These are phyloP conservation scores for Pythium folliculosum DNA, from an alignment of 352 stramenopile species.

Conservation along the genomic window DNA sequence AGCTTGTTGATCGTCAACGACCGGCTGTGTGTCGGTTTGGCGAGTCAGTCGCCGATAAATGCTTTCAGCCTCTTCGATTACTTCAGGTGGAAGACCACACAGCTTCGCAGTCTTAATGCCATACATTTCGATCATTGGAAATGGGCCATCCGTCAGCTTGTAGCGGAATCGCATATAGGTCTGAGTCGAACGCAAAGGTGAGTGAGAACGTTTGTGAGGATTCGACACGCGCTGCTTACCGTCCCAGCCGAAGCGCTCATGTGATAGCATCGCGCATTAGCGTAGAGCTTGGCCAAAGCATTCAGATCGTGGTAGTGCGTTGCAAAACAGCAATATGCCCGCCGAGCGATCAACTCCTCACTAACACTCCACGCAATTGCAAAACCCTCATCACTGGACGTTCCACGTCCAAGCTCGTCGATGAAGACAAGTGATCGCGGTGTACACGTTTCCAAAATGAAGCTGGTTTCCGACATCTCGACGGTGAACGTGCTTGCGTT, in stretches of 20 bases:
- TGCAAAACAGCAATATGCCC: conserved; percentile 86
- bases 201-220: background rate
- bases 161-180: conserved; percentile 59
- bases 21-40: conserved; percentile 27
- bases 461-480: conserved; percentile 91
- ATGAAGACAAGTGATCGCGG: conserved; percentile 83
- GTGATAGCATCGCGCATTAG: conserved; percentile 70
- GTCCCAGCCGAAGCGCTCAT: conserved; percentile 50
- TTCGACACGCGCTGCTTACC: conserved; percentile 29
- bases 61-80: conserved; percentile 58
- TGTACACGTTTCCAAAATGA: conserved; percentile 80
- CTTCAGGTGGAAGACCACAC: conserved; percentile 63
- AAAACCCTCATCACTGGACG: conserved; percentile 87
- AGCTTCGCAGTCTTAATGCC: conserved; percentile 80
- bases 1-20: conserved; percentile 17
- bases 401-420: conserved; percentile 91
- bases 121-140: conserved; percentile 64
- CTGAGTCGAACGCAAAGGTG: conserved; percentile 23
- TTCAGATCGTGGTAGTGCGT: conserved; percentile 90
- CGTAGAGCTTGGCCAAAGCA: conserved; percentile 59
- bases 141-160: conserved; percentile 71
- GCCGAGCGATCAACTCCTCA: conserved; percentile 74
- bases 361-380: conserved; percentile 89
- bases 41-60: conserved; percentile 39
- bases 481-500: conserved; percentile 92